Evolutionary conservation across 495 filamentous ascomycete genomes (phyloP), one percentile per base, ranked within the genome.

Genomic region (Tricharina praecox): DNA sequence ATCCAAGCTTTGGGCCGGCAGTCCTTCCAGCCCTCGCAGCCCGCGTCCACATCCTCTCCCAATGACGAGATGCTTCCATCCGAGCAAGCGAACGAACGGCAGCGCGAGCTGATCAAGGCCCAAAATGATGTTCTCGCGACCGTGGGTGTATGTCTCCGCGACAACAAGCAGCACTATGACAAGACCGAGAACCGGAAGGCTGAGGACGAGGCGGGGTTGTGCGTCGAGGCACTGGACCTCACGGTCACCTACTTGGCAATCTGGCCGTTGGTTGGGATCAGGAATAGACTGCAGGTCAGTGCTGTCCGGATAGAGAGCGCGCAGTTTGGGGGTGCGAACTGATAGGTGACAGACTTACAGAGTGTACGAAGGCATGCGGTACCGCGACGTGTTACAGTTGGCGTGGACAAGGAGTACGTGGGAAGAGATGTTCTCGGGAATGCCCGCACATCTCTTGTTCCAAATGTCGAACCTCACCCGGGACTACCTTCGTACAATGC

Each of bases 111-210:
- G 23, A 56, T 60, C 19, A 54, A 53, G 45, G 58, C 58, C 19
- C 58, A 61, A 47, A 61, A 61, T 28, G 58, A 61, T 50, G 58
- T 61, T 23, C 49, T 61, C 4, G 58, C 57, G 39, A 61, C 58
- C 3, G 58, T 61, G 30, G 58, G 58, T 11, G 53, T 61, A 25
- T 61, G 57, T 39, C 50, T 60, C 5, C 43, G 57, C 16, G 57
- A 56, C 24, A 60, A 50, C 3, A 56, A 60, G 28, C 45, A 53
- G 25, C 45, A 41, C 13, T 47, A 40, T 16, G 57, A 60, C 13
- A 18, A 35, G 18, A 45, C 47, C 5, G 57, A 56, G 35, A 49
- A 47, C 42, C 43, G 53, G 23, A 56, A 53, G 50, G 45, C 50
- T 16, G 58, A 61, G 47, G 61, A 61, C 24, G 58, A 60, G n/a